Evolutionary conservation across 495 filamentous ascomycete genomes (phyloP).

Genomic region (Annulohypoxylon maeteangense): DNA sequence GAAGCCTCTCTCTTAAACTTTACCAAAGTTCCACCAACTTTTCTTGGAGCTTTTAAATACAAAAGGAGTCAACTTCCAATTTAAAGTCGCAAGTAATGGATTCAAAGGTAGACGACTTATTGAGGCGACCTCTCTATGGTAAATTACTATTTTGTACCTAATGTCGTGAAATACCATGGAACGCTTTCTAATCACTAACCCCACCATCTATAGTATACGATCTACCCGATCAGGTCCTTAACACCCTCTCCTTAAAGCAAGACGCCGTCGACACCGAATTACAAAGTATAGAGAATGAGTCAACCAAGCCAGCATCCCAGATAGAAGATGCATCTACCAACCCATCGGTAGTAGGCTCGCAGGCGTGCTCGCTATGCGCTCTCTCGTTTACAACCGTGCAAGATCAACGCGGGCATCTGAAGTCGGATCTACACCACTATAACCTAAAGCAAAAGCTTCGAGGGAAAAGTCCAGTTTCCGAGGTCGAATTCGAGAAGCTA

Average conservation of each 20-base stretch:
- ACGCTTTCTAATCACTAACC: slow-evolving; percentile 25
- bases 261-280: slow-evolving; percentile 47
- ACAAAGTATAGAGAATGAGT: slow-evolving; percentile 41
- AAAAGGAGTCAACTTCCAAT: background rate
- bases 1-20: background rate
- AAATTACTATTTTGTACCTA: slow-evolving; percentile 3
- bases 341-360: slow-evolving; percentile 65
- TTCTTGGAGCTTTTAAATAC: background rate
- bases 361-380: slow-evolving; percentile 83
- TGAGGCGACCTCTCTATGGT: slow-evolving; percentile 57
- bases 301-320: slow-evolving; percentile 20
- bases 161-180: background rate
- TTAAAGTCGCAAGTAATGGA: slow-evolving; percentile 27
- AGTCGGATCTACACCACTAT: slow-evolving; percentile 93
- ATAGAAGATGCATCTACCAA: slow-evolving; percentile 52
- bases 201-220: slow-evolving; percentile 75
- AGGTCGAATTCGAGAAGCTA: slow-evolving; percentile 84
- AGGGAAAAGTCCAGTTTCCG: slow-evolving; percentile 73
- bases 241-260: slow-evolving; percentile 70
- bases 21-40: background rate
- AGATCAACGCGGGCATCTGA: slow-evolving; percentile 86
- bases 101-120: slow-evolving; percentile 49
- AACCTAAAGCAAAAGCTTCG: slow-evolving; percentile 91
- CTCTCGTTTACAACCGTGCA: slow-evolving; percentile 74
- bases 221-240: slow-evolving; percentile 80